A percentile compares a stretch with the other conserved stretches of the same genome.
phyloP scores from a whole-genome alignment of 73 alveolate species.

The Diophrys sp. region DNA sequence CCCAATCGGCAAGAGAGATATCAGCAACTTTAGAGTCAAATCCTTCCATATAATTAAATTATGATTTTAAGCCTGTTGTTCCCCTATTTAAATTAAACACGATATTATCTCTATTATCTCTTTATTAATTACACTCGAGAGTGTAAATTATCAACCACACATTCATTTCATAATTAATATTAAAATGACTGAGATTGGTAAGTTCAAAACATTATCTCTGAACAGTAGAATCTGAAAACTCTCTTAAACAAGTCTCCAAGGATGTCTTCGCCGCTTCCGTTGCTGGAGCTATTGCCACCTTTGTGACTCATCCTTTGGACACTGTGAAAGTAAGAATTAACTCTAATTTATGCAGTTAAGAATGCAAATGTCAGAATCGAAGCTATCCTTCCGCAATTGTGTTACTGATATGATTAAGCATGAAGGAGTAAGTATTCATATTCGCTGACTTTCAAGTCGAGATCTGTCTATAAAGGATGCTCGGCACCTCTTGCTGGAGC shows the following conservation, averaged over 20 bases:
- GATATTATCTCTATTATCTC: too few relatives aligned
- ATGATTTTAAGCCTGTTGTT: background rate
- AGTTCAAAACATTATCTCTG: background rate
- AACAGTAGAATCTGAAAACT: background rate
- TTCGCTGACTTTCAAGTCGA: background rate
- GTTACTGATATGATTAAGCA: background rate
- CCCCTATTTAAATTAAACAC: background rate
- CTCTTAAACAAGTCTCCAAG: background rate
- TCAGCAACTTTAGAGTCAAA: conserved; percentile 80
- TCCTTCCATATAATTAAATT: conserved; percentile 32
- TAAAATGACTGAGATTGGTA: background rate
- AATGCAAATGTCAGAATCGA: background rate
- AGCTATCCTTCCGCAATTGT: background rate
- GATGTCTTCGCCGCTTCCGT: conserved; percentile 19
- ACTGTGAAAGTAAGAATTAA: conserved; percentile 37
- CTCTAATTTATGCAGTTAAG: background rate
- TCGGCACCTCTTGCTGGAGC: conserved; percentile 1
- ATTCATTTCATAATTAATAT: too few relatives aligned
- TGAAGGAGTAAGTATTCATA: background rate
- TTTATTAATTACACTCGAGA: too few relatives aligned
- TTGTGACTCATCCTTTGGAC: conserved; percentile 54
- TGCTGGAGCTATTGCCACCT: conserved; percentile 23
- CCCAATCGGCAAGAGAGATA: conserved; percentile 89
- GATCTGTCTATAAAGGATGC: background rate
- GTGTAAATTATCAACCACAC: too few relatives aligned